Conservation (phyloP, 805 yeast species). For the Tetrapisispora fleetii region DNA sequence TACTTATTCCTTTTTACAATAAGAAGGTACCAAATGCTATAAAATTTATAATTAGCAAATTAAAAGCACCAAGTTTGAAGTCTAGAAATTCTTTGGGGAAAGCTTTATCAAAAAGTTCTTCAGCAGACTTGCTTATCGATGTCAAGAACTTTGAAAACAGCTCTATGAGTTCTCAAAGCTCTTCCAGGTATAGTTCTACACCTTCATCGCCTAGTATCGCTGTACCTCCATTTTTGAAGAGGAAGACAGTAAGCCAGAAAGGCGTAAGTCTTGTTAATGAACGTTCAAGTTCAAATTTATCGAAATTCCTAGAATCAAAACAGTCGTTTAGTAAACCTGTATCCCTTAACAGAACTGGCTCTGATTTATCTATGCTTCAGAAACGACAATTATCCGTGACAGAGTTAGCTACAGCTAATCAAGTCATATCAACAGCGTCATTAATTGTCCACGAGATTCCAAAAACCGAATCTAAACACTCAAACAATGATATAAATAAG, state of each 20-base stretch:
- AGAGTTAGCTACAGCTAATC: slow-evolving; percentile 6
- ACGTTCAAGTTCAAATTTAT: slow-evolving; percentile 19
- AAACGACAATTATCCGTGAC: slow-evolving; percentile 23
- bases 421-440: slow-evolving; percentile 1
- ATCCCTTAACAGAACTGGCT: slow-evolving; percentile 18
- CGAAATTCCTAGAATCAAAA: slow-evolving; percentile 18
- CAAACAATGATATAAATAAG: background rate
- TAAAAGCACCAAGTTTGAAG: slow-evolving; percentile 39
- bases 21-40: slow-evolving; percentile 39
- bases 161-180: background rate
- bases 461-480: background rate
- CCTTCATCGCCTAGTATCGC: slow-evolving; percentile 8
- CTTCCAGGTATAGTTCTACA: slow-evolving; percentile 7
- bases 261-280: slow-evolving; percentile 6
- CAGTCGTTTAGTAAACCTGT: slow-evolving; percentile 9
- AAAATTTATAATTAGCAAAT: slow-evolving; percentile 36
- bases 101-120: background rate
- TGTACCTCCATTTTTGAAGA: slow-evolving; percentile 2
- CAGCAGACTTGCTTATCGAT: background rate
- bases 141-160: background rate
- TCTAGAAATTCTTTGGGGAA: slow-evolving; percentile 9
- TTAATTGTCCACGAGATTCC: background rate
- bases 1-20: slow-evolving; percentile 44
- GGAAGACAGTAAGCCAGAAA: background rate
- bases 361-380: slow-evolving; percentile 25